phyloP scores from a whole-genome alignment of 495 filamentous ascomycete species.

The Penicillium psychrofluorescens region DNA sequence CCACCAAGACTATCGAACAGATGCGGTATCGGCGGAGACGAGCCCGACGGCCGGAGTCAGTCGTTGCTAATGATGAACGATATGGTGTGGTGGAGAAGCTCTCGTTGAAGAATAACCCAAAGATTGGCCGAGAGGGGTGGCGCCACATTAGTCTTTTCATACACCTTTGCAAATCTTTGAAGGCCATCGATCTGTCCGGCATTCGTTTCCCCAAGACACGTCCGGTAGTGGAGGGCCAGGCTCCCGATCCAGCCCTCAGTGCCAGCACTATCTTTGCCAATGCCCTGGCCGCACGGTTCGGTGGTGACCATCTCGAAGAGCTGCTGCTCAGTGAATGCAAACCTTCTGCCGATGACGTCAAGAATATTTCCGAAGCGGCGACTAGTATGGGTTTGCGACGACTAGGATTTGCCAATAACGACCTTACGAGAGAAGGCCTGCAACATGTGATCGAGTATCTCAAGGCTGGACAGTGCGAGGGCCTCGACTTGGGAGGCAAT shows the following conservation, averaged over 20 bases:
- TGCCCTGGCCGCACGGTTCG: constrained; percentile 68
- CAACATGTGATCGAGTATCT: constrained; percentile 71
- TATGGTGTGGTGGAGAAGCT: constrained; percentile 78
- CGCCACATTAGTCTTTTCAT: constrained; percentile 84
- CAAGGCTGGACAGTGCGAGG: constrained; percentile 68
- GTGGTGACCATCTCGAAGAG: constrained; percentile 70
- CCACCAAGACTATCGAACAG: constrained; percentile 61
- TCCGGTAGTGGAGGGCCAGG: constrained; percentile 1
- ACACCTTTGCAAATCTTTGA: constrained; percentile 79
- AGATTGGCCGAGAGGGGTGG: constrained; percentile 83
- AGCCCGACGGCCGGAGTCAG: constrained; percentile 15
- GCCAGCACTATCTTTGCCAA: constrained; percentile 58
- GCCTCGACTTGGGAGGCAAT: constrained; percentile 91
- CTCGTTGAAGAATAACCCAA: constrained; percentile 80
- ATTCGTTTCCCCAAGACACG: constrained; percentile 63
- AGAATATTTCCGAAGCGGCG: constrained; percentile 66
- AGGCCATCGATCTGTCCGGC: constrained; percentile 77
- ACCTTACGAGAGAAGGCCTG: constrained; percentile 63
- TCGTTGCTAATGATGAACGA: constrained; percentile 29
- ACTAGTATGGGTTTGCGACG: constrained; percentile 66
- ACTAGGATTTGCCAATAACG: constrained; percentile 76
- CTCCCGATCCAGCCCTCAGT: constrained; percentile 24
- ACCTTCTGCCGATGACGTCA: constrained; percentile 60
- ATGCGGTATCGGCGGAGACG: constrained; percentile 39
- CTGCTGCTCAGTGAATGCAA: constrained; percentile 76